Base-by-base conservation (phyloP, 768 basidiomycete genomes). In the Hydnomerulius pinastri region DNA sequence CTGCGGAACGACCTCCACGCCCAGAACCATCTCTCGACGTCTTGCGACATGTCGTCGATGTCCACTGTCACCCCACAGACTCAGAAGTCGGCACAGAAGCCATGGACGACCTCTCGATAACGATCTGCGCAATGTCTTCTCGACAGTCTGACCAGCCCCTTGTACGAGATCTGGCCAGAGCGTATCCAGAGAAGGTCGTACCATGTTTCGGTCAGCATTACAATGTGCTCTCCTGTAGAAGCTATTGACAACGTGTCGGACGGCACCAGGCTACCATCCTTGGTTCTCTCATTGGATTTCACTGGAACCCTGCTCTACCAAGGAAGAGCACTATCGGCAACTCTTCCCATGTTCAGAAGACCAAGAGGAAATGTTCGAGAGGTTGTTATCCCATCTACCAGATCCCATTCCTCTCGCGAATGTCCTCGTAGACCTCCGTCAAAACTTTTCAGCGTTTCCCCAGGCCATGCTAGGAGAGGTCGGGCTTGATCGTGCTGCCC, bases 31-130 rank as follows among this genome's bases (percentile, higher is more conserved):
- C 65, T 3, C 55, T 58, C 23, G 56, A 61, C 42, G 77, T 92
- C 38, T 72, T 90, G 17, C 71, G 68, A 18, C 90, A 90, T 59
- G 72, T 98, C 49, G 77, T 85, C 46, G 95, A 97, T 63, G 90
- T 86, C 0, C 95, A 98, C 58, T 95, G 91, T 68, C 95, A 98
- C 70, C 93, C 95, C 3, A 93, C 90, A 4, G 94, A 96, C 67
- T 79, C 86, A 9, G 68, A 66, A 1, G 77, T 85, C 32, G 58
- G 71, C 7, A 45, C 68, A 4, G 68, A 73, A 20, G 75, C 77
- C 4, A 82, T 90, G 70, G 72, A 80, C 21, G 59, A 69, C 10
- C 78, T 89, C 4, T 65, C 72, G 3, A 83, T 92, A 43, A 85
- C 79, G 0, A 75, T 97, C 33, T 90, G 89, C 53, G 86, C 90